Evolutionary conservation across 371 early-diverging fungal genomes (phyloP).

Genomic region (Haplosporangium sp.): DNA sequence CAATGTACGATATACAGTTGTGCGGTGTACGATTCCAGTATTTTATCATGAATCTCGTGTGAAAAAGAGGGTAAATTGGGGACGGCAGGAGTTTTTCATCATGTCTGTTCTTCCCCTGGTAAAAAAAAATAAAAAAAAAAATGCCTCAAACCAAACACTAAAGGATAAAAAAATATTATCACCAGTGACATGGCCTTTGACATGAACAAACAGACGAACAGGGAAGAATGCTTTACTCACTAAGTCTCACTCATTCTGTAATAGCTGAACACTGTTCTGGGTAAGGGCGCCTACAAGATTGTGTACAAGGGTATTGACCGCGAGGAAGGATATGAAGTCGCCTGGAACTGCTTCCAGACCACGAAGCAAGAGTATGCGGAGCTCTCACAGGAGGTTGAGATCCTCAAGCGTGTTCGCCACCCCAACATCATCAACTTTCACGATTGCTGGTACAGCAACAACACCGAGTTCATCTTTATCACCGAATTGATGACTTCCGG

Average conservation of each 20-base stretch:
- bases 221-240: neutral
- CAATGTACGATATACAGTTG: no score
- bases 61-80: neutral
- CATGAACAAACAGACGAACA: neutral
- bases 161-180: conserved; percentile 5
- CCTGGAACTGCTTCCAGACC: conserved; percentile 87
- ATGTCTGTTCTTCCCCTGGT: conserved; percentile 9
- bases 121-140: conserved; percentile 22
- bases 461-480: conserved; percentile 84
- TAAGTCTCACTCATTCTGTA: neutral
- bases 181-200: no score
- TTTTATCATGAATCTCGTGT: neutral
- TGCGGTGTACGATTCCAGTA: no score
- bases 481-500: conserved; percentile 97
- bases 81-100: neutral
- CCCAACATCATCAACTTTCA: conserved; percentile 90
- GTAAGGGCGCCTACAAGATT: conserved; percentile 88
- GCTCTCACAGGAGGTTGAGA: conserved; percentile 83
- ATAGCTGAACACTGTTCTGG: conserved; percentile 67
- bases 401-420: conserved; percentile 84
- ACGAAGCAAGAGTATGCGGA: conserved; percentile 76
- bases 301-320: conserved; percentile 93
- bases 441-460: conserved; percentile 82
- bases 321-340: conserved; percentile 94
- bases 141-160: conserved; percentile 33